Percentiles rank a stretch among this genome's conserved stretches.
These are phyloP conservation scores for Hibiscus mutabilis DNA, from an alignment of 345 rosid genomes.

Conservation along the genomic window DNA sequence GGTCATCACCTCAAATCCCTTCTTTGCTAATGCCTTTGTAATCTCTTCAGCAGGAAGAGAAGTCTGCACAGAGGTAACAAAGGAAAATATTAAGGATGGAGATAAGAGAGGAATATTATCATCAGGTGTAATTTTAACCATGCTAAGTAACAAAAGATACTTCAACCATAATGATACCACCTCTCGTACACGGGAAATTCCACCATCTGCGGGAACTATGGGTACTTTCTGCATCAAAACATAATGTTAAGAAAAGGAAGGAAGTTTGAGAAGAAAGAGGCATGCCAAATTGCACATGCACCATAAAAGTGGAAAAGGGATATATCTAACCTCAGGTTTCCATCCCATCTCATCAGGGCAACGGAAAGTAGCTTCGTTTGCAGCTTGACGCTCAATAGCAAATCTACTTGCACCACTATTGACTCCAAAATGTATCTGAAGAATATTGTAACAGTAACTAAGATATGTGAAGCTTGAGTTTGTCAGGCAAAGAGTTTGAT, in stretches of 20 bases:
- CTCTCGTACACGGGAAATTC: constrained; percentile 58
- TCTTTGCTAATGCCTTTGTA: constrained; percentile 47
- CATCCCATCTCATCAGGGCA: constrained; percentile 99
- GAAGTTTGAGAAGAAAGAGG: not conserved
- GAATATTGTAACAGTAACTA: constrained; percentile 4
- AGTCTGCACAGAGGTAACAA: not conserved
- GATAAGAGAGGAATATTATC: not conserved
- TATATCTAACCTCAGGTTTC: constrained; percentile 82
- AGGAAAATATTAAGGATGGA: not conserved
- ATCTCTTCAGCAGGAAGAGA: constrained; percentile 45
- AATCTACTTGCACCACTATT: constrained; percentile 90
- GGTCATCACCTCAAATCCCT: constrained; percentile 68
- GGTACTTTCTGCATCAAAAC: constrained; percentile 63
- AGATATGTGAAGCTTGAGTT: not conserved
- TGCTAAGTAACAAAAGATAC: not conserved
- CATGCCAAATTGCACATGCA: not conserved
- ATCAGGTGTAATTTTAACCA: not conserved
- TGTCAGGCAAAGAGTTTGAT: not conserved
- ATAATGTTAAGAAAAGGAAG: not conserved
- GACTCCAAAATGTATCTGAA: constrained; percentile 85
- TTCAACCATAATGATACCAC: constrained; percentile 30
- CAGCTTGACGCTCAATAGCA: constrained; percentile 87
- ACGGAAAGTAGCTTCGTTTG: constrained; percentile 94
- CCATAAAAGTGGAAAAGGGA: not conserved
- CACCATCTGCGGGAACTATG: constrained; percentile 76